Conservation (phyloP, 2,329 filamentous ascomycete genomes). For the Daldinia sp. region DNA sequence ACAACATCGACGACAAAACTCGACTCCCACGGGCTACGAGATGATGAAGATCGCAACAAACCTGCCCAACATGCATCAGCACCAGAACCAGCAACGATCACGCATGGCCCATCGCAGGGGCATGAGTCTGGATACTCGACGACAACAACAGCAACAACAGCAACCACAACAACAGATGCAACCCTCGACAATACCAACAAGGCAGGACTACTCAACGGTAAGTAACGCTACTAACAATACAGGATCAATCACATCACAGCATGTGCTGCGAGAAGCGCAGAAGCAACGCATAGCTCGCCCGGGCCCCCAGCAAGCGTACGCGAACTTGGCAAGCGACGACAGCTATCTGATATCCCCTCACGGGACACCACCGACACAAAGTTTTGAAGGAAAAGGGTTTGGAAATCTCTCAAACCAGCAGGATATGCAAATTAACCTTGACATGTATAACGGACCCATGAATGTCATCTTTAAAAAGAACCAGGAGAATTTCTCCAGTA, state of each 20-base stretch:
- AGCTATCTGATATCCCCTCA: conserved; percentile 69
- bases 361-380: conserved; percentile 66
- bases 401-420: conserved; percentile 50
- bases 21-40: conserved; percentile 83
- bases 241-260: conserved; percentile 75
- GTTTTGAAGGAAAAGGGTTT: conserved; percentile 63
- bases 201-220: conserved; percentile 66
- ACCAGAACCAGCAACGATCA: conserved; percentile 50
- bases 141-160: conserved; percentile 56
- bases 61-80: conserved; percentile 69
- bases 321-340: conserved; percentile 59
- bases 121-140: conserved; percentile 82
- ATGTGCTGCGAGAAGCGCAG: conserved; percentile 90
- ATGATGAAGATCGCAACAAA: conserved; percentile 74
- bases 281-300: conserved; percentile 86
- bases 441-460: conserved; percentile 59
- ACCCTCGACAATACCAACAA: conserved; percentile 47
- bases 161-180: conserved; percentile 60
- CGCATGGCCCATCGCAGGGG: conserved; percentile 78
- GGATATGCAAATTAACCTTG: conserved; percentile 60
- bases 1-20: conserved; percentile 88
- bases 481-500: conserved; percentile 58
- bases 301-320: conserved; percentile 65
- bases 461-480: conserved; percentile 62
- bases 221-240: conserved; percentile 66